phyloP scores from a whole-genome alignment of 768 basidiomycete genomes.

The Amanita pseudoporphyria region DNA sequence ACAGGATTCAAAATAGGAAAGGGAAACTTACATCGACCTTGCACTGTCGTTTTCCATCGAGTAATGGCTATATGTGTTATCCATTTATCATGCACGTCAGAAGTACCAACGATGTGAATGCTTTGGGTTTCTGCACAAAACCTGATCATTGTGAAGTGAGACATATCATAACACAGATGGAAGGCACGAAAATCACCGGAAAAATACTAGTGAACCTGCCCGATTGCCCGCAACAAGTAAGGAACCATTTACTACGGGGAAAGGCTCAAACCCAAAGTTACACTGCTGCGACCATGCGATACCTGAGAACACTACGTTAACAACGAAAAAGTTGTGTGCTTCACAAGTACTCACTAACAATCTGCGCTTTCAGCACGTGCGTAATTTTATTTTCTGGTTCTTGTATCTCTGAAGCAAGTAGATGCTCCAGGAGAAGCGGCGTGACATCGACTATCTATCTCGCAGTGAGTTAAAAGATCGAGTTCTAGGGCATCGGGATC shows the following conservation, averaged over 20 bases:
- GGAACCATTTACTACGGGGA: conserved; percentile 45
- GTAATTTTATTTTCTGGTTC: conserved; percentile 16
- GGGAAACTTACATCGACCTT: conserved; percentile 32
- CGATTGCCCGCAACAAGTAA: conserved; percentile 62
- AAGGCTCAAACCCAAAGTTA: conserved; percentile 42
- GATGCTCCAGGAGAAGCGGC: conserved; percentile 30
- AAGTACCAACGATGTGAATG: conserved; percentile 19
- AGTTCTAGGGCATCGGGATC: background rate
- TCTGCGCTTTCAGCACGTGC: conserved; percentile 42
- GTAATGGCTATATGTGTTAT: conserved; percentile 54
- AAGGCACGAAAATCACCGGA: conserved; percentile 31
- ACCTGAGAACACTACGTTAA: conserved; percentile 27
- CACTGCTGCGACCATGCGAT: conserved; percentile 62
- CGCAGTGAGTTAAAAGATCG: conserved; percentile 1
- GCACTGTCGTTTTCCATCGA: conserved; percentile 32
- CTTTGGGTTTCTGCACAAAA: background rate
- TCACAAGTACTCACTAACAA: conserved; percentile 35
- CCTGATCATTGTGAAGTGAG: background rate
- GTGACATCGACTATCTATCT: conserved; percentile 49
- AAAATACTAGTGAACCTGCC: conserved; percentile 50
- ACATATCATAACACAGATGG: background rate
- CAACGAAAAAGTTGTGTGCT: background rate
- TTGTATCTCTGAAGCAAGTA: conserved; percentile 12
- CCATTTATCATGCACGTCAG: conserved; percentile 49
- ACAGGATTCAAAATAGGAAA: background rate